A percentile compares a stretch with the other conserved stretches of the same genome.
Conservation (phyloP, 257 asterid genomes). For the Primulina huaijiensis region DNA sequence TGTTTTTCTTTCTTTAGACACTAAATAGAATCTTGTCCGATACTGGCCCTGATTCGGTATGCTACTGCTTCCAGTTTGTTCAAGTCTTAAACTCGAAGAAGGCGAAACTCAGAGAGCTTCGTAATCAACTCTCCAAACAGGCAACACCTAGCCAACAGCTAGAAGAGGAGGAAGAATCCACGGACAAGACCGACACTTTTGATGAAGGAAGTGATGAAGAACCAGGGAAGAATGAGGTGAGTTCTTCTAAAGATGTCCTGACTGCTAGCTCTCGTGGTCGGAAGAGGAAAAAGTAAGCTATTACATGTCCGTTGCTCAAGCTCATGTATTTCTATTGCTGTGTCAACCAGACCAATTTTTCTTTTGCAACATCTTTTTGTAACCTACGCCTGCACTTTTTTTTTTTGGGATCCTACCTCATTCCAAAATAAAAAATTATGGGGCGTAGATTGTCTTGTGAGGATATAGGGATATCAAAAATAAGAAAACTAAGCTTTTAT, state of each 20-base stretch:
- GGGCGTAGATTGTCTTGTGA: too few species aligned
- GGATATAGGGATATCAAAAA: too few species aligned
- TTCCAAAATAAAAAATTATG: too few species aligned
- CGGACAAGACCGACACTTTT: conserved; percentile 67
- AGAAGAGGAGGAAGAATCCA: conserved; percentile 50
- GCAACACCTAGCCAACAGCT: conserved; percentile 30
- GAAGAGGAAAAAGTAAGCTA: conserved; percentile 52
- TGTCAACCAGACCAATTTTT: neutral
- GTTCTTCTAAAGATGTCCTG: conserved; percentile 44
- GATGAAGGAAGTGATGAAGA: conserved; percentile 61
- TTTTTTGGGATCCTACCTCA: too few species aligned
- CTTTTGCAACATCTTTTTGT: too few species aligned
- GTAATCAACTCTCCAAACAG: conserved; percentile 52
- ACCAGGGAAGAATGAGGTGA: conserved; percentile 17
- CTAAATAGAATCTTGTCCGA: neutral
- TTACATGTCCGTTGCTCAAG: neutral
- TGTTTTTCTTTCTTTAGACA: neutral
- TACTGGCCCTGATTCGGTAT: conserved; percentile 8
- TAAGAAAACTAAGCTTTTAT: too few species aligned
- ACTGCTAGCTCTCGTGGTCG: conserved; percentile 52
- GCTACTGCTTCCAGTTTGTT: conserved; percentile 54
- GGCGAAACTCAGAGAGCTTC: conserved; percentile 84
- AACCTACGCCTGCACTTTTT: too few species aligned
- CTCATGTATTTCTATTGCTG: neutral
- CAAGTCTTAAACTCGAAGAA: conserved; percentile 78